These are phyloP conservation scores for Recurvomyces mirabilis DNA, from an alignment of 495 filamentous ascomycete genomes.

Conservation along the genomic window DNA sequence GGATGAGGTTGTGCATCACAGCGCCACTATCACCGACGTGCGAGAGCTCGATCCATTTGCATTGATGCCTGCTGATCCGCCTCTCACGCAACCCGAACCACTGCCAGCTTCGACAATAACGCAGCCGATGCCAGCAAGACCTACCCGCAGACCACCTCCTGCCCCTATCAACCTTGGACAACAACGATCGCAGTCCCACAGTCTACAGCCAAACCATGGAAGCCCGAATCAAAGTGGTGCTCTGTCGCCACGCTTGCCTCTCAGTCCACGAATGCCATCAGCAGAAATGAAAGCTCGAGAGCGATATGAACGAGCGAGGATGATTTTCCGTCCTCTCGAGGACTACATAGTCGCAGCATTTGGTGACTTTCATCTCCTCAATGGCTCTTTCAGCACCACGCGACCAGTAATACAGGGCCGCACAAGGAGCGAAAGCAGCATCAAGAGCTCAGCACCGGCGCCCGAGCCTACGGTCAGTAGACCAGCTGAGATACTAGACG, in stretches of 20 bases:
- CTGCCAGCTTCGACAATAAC: neutral
- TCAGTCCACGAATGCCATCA: conserved; percentile 13
- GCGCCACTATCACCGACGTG: conserved; percentile 17
- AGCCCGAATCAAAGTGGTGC: neutral
- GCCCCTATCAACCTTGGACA: conserved; percentile 16
- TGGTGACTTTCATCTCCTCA: conserved; percentile 57
- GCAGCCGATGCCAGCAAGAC: conserved; percentile 10
- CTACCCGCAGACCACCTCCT: conserved; percentile 21
- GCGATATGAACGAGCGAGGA: conserved; percentile 18
- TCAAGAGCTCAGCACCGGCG: conserved; percentile 23
- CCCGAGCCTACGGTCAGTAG: conserved; percentile 4
- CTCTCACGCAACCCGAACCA: conserved; percentile 1
- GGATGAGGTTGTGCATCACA: conserved; percentile 1
- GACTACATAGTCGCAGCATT: conserved; percentile 63
- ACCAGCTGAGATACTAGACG: conserved; percentile 15
- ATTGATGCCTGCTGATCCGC: conserved; percentile 9
- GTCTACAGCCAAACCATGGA: conserved; percentile 11
- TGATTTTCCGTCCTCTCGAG: conserved; percentile 56
- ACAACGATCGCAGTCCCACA: conserved; percentile 7
- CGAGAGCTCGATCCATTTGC: conserved; percentile 14
- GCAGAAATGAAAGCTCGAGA: conserved; percentile 12
- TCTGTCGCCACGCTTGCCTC: conserved; percentile 6
- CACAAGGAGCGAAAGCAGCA: conserved; percentile 35
- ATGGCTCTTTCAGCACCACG: conserved; percentile 52
- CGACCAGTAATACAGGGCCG: conserved; percentile 31